Percentiles rank a stretch among this genome's conserved stretches.
phyloP scores from a whole-genome alignment of 192 early-diverging fungal genomes.

The Gigaspora rosea region DNA sequence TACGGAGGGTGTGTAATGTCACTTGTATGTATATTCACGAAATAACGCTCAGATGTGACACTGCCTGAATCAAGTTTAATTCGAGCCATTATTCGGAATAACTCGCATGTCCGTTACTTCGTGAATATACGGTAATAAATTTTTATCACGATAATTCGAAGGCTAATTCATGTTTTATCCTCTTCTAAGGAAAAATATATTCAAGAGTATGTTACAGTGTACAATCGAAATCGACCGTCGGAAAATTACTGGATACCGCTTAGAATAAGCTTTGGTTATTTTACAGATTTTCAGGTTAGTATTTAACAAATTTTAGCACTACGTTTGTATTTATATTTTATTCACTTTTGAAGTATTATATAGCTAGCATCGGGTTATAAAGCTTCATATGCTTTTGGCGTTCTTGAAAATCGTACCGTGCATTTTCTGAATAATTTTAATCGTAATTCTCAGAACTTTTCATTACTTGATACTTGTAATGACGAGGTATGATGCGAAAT shows the following conservation, averaged over 20 bases:
- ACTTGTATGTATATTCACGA: background rate
- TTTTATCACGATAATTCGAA: no score
- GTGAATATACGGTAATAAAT: no score
- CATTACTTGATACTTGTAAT: conserved; percentile 36
- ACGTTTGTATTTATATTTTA: background rate
- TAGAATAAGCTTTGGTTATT: conserved; percentile 68
- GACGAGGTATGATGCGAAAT: conserved; percentile 3
- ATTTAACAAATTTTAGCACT: background rate
- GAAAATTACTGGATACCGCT: conserved; percentile 70
- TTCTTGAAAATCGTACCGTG: conserved; percentile 67
- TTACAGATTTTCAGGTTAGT: conserved; percentile 63
- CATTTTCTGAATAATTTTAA: conserved; percentile 64
- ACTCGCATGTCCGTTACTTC: no score
- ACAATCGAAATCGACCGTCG: conserved; percentile 65
- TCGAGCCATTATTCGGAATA: no score
- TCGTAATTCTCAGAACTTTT: conserved; percentile 39
- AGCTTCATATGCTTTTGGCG: conserved; percentile 56
- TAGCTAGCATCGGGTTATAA: conserved; percentile 66
- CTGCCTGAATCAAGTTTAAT: no score
- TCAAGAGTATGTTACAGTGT: conserved; percentile 71
- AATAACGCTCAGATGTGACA: no score
- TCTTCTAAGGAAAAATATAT: conserved; percentile 67
- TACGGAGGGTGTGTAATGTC: conserved; percentile 54
- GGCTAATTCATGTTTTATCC: background rate
- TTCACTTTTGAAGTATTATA: background rate